These are phyloP conservation scores for Lepiota subincarnata DNA, from an alignment of 768 basidiomycete genomes.

Conservation along the genomic window DNA sequence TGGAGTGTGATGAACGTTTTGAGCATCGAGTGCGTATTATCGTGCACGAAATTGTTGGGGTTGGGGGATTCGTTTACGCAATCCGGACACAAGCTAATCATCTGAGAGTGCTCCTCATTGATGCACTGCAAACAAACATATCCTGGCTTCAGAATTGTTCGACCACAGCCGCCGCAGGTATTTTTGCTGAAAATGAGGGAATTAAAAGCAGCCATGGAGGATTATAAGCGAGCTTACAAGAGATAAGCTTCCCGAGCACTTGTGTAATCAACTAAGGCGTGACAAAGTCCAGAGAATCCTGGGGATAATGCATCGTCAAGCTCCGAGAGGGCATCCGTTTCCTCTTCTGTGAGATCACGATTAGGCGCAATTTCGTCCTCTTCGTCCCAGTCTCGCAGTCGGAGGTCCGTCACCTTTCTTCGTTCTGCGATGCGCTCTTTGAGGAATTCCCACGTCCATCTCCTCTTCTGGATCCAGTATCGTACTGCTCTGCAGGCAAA, in stretches of 20 bases:
- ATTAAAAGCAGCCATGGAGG: background rate
- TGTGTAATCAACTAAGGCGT: conserved; percentile 28
- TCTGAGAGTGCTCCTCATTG: conserved; percentile 28
- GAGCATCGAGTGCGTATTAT: conserved; percentile 27
- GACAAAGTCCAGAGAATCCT: conserved; percentile 31
- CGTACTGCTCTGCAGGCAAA: conserved; percentile 29
- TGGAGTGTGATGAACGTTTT: conserved; percentile 29
- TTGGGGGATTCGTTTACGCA: conserved; percentile 26
- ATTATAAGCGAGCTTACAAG: conserved; percentile 22
- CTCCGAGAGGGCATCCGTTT: background rate
- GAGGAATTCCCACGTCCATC: conserved; percentile 20
- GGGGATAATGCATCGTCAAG: conserved; percentile 14
- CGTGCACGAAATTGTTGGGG: conserved; percentile 27
- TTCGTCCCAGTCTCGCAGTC: background rate
- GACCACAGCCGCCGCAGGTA: conserved; percentile 30
- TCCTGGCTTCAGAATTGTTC: conserved; percentile 27
- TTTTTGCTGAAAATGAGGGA: conserved; percentile 18
- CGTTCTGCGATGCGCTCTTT: background rate
- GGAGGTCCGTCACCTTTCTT: background rate
- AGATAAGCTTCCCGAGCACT: conserved; percentile 32
- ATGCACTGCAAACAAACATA: conserved; percentile 30
- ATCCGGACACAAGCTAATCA: conserved; percentile 28
- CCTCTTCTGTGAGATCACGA: background rate
- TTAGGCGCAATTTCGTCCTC: background rate
- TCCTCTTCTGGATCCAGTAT: conserved; percentile 25